Conservation (phyloP, 805 yeast species). For the Wickerhamiella qilinensis region DNA sequence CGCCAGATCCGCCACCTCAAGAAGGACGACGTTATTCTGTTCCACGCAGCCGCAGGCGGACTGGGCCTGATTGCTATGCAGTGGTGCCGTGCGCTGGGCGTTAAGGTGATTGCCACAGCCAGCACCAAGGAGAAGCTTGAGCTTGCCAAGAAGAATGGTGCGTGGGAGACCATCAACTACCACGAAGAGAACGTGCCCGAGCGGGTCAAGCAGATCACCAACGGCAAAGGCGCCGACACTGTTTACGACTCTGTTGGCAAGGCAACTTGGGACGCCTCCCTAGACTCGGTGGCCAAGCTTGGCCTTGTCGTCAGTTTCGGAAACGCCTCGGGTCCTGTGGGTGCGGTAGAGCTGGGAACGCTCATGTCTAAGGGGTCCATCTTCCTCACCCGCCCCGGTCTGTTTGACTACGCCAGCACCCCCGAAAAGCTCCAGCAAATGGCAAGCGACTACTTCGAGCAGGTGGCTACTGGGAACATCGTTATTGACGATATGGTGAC, state of each 20-base stretch:
- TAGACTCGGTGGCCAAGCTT: constrained; percentile 39
- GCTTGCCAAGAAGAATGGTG: constrained; percentile 57
- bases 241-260: constrained; percentile 31
- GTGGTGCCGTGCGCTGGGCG: constrained; percentile 46
- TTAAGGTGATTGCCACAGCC: constrained; percentile 71
- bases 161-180: constrained; percentile 44
- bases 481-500: constrained; percentile 32
- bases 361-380: constrained; percentile 49
- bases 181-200: constrained; percentile 18
- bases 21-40: constrained; percentile 53
- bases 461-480: constrained; percentile 16
- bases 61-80: constrained; percentile 65
- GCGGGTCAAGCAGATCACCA: constrained; percentile 19
- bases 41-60: constrained; percentile 95
- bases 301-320: constrained; percentile 72
- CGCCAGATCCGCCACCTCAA: constrained; percentile 50
- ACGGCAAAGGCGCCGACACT: constrained; percentile 20
- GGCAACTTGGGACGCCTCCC: constrained; percentile 51
- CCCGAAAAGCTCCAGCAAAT: constrained; percentile 39
- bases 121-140: constrained; percentile 58
- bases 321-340: constrained; percentile 71
- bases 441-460: constrained; percentile 13
- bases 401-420: constrained; percentile 36
- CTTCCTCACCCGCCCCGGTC: constrained; percentile 42
- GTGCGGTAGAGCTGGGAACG: constrained; percentile 37